Evolutionary conservation across 805 yeast species (phyloP), one percentile per base, ranked within the genome.

Genomic region (Saturnispora kantuleensis): DNA sequence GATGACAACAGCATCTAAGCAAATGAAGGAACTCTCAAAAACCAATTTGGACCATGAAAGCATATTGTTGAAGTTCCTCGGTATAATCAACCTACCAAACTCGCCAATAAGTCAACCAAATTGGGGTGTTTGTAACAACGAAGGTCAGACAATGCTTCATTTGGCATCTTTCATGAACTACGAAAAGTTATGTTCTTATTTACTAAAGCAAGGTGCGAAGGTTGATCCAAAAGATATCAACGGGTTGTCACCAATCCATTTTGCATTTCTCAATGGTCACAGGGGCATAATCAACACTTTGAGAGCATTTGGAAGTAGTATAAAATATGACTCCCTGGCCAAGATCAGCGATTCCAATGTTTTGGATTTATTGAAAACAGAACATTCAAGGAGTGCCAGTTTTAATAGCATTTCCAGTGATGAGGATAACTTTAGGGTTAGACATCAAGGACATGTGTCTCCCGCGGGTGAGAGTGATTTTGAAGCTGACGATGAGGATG

Each of bases 111-210:
- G 56, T 4, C 66, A 70, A 13, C 85, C 90, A 16, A 85, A 87
- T 57, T 76, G 93, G 79, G 87, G 86, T 26, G 70, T 88, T 51
- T 78, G 88, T 54, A 93, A 89, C 47, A 51, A 64, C 28, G 85
- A 85, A 57, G 95, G 96, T 12, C 96, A 93, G 60, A 80, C 94
- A 0, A 69, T 93, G 70, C 66, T 93, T 42, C 98, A 93, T 63
- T 69, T 93, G 49, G 88, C 97, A 1, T 73, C 88, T 10, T 60
- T 84, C 47, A 79, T 81, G 56, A 90, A 90, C 16, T 84, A 85
- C 55, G 60, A 66, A 35, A 70, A 73, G 31, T 69, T 93, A 44
- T 74, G 77, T 13, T 65, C 73, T 18, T 79, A 79, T 26, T 70
- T 93, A 55, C 66, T 89, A 4, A 77, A 72, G 41, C 76, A 65